Evolutionary conservation across 202 grass and related monocot genomes (phyloP), one percentile per base, ranked within the genome.

Genomic region (Thinopyrum obtusiflorum): DNA sequence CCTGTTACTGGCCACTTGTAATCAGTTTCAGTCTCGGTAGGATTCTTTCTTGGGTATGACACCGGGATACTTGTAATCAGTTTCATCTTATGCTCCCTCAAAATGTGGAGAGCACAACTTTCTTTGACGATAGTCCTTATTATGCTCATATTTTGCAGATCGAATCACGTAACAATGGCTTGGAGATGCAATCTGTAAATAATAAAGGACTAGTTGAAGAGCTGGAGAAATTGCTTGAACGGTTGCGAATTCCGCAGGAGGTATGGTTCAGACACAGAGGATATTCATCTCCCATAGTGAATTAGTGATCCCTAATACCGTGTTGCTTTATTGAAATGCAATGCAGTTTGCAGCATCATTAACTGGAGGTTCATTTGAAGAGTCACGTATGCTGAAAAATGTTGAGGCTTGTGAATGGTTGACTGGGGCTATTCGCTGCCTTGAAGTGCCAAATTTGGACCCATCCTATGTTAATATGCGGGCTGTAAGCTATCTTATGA

Each of bases 391-490:
- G 93, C 87, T 99, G 39, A 99, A 97, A 92, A 99, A 97, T 91
- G 93, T 99, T 78, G 97, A 99, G 87, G 97, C 97, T 36, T 99
- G 97, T 55, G 97, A 99, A 94, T 99, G 97, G 97, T 91, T 99
- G 88, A 94, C 97, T 27, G 85, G 93, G 80, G 93, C 93, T 21
- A 94, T 97, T 73, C 88, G 78, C 65, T 89, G 68, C 84, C 87
- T 99, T 82, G 93, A 99, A 94, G 90, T 91, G 49, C 97, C 97
- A 79, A 94, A 97, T 87, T 87, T 99, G 87, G 97, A 99, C 82
- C 93, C 88, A 79, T 92, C 80, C 70, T 99, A 97, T 92, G 90
- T 85, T 60, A 84, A 97, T 65, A 99, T 99, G 85, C 85, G 89
- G 35, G 93, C 97, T 82, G 97, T 99, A 92, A 94, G 92, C 53